Evolutionary conservation across 2,329 filamentous ascomycete species (phyloP), one percentile per base, ranked within the genome.

Genomic region (Aspergillus chevalieri): DNA sequence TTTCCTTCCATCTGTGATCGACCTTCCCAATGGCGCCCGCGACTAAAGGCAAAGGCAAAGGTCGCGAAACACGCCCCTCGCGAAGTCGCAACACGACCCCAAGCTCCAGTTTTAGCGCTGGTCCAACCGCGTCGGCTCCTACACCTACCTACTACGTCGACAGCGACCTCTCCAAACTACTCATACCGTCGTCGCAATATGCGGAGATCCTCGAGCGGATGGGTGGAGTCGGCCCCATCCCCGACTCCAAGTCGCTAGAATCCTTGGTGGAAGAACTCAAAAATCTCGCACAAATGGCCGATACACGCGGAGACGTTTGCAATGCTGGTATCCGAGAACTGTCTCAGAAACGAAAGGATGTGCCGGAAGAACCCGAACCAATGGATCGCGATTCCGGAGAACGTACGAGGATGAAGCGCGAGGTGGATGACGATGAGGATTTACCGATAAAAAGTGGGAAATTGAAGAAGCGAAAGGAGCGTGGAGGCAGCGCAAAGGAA

Each of bases 401-500:
- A 44, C 74, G 79, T 42, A 53, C 68, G 33, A 70, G 66, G 51
- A 62, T 73, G 62, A 75, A 74, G 60, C 63, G 69, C 45, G 71
- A 75, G 56, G 66, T 64, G 3, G 68, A 76, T 46, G 71, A 74
- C 43, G 68, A 73, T 28, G 69, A 74, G 43, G 70, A 77, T 50
- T 59, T 69, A 68, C 69, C 67, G 24, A 62, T 81, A 60, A 79
- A 81, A 64, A 72, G 70, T 38, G 72, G 76, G 21, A 90, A 91
- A 67, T 78, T 86, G 56, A 90, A 88, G 77, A 90, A 88, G 74
- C 84, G 87, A 65, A 90, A 89, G 71, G 87, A 85, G 21, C 74
- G 80, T 6, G 82, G 57, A 1, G 55, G 84, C 50, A 75, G 68
- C 47, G 71, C 80, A 28, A 81, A 79, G 52, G 82, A 87, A 53